Percentiles rank a stretch among this genome's conserved stretches.
These are phyloP conservation scores for Pythium guiyangense DNA, from an alignment of 352 stramenopile genomes.

Conservation along the genomic window DNA sequence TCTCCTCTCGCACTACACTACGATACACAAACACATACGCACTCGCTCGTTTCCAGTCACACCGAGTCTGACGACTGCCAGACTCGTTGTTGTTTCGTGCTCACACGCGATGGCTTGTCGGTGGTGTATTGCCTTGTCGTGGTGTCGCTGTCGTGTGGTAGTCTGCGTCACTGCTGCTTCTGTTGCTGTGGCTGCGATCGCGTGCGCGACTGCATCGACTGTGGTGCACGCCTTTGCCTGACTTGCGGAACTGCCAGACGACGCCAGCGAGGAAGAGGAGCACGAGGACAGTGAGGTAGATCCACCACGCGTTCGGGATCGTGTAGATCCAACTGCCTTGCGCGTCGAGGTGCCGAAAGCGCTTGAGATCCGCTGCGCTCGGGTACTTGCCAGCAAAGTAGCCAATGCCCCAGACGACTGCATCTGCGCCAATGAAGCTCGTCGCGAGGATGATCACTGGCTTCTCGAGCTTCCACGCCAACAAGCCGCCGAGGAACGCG, in stretches of 20 bases:
- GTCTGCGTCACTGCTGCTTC: neutral
- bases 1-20: no score
- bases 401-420: constrained; percentile 51
- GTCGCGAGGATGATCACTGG: constrained; percentile 51
- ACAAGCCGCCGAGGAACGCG: constrained; percentile 28
- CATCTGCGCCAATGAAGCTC: constrained; percentile 52
- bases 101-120: no score
- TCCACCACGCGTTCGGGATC: constrained; percentile 57
- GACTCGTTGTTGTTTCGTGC: no score
- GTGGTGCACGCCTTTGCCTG: constrained; percentile 13
- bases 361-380: constrained; percentile 44
- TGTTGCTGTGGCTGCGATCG: neutral
- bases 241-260: constrained; percentile 23
- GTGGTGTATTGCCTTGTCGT: no score
- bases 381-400: constrained; percentile 73
- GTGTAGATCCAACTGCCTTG: constrained; percentile 31
- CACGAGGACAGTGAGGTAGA: constrained; percentile 47
- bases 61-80: no score
- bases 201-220: neutral
- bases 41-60: no score
- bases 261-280: constrained; percentile 39
- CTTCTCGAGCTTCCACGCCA: constrained; percentile 57
- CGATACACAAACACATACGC: no score
- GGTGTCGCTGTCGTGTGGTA: no score
- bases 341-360: constrained; percentile 23